A percentile compares a stretch with the other conserved stretches of the same genome.
Evolutionary conservation across 2,329 filamentous ascomycete species (phyloP).

Genomic region (Akanthomyces lecanii): DNA sequence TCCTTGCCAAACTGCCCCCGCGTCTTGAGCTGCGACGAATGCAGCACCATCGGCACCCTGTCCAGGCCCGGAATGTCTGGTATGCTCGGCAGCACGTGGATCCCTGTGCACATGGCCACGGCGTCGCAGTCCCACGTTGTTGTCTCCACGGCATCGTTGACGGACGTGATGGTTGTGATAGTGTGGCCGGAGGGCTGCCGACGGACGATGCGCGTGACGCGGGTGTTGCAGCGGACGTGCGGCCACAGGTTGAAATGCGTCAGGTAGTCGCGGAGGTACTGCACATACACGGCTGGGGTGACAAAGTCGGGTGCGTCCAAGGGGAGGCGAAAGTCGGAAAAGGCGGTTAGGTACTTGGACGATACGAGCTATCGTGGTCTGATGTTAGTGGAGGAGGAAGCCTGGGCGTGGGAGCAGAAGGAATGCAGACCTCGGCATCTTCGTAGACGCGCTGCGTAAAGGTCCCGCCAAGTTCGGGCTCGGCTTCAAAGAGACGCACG

Average conservation of each 20-base stretch:
- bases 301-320: slow-evolving; percentile 42
- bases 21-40: slow-evolving; percentile 41
- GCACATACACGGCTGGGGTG: slow-evolving; percentile 35
- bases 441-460: slow-evolving; percentile 46
- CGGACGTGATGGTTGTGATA: neutral
- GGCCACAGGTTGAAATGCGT: slow-evolving; percentile 34
- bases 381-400: neutral
- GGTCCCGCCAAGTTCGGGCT: slow-evolving; percentile 42
- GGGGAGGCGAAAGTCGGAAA: slow-evolving; percentile 45
- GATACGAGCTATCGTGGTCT: slow-evolving; percentile 36
- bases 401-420: neutral
- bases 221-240: slow-evolving; percentile 33
- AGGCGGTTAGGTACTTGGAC: slow-evolving; percentile 46
- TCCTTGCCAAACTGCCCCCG: slow-evolving; percentile 36
- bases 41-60: slow-evolving; percentile 33
- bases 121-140: slow-evolving; percentile 34
- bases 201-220: slow-evolving; percentile 27
- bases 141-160: neutral
- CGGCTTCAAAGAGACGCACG: slow-evolving; percentile 41
- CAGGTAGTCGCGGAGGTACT: slow-evolving; percentile 41
- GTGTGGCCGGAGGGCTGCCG: slow-evolving; percentile 14
- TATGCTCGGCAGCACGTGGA: slow-evolving; percentile 39
- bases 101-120: slow-evolving; percentile 42
- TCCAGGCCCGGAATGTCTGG: slow-evolving; percentile 37
- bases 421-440: slow-evolving; percentile 37